Evolutionary conservation across 352 stramenopile species (phyloP).

Genomic region (Phytophthora sp.): DNA sequence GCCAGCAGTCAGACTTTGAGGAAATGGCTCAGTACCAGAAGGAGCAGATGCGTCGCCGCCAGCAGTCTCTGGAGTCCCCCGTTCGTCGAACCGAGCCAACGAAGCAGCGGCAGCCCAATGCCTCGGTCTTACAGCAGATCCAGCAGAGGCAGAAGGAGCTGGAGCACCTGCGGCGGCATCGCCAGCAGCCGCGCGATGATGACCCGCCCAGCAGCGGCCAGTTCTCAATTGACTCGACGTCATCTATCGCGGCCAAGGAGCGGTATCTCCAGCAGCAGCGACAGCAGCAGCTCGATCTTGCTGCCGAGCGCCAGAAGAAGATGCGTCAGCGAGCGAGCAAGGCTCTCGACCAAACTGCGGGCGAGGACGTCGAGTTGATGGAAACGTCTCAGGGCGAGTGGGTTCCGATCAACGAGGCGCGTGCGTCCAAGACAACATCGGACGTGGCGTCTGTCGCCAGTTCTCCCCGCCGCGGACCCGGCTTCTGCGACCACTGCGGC

Average conservation of each 20-base stretch:
- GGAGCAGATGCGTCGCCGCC: conserved; percentile 31
- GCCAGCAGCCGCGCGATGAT: conserved; percentile 27
- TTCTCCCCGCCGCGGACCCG: conserved; percentile 22
- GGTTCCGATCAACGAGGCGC: conserved; percentile 47
- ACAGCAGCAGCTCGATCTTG: conserved; percentile 39
- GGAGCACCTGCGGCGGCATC: conserved; percentile 26
- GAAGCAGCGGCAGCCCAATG: conserved; percentile 12
- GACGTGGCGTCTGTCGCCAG: conserved; percentile 26
- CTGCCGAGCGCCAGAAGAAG: conserved; percentile 22
- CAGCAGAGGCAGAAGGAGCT: conserved; percentile 40
- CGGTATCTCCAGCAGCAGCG: conserved; percentile 44
- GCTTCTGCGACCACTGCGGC: conserved; percentile 48
- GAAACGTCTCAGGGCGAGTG: conserved; percentile 68
- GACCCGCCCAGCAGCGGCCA: conserved; percentile 34
- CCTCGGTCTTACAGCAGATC: conserved; percentile 35
- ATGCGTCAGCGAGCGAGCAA: conserved; percentile 18
- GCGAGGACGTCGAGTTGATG: conserved; percentile 62
- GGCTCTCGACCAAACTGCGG: conserved; percentile 37
- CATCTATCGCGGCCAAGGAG: conserved; percentile 36
- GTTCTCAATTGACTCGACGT: conserved; percentile 18
- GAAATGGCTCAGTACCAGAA: conserved; percentile 36
- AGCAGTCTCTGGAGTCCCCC: conserved; percentile 19
- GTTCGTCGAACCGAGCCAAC: conserved; percentile 9
- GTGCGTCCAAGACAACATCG: conserved; percentile 8
- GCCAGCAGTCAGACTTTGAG: conserved; percentile 35